phyloP scores from a whole-genome alignment of 23 red algal genomes.

The Gracilariopsis chorda region DNA sequence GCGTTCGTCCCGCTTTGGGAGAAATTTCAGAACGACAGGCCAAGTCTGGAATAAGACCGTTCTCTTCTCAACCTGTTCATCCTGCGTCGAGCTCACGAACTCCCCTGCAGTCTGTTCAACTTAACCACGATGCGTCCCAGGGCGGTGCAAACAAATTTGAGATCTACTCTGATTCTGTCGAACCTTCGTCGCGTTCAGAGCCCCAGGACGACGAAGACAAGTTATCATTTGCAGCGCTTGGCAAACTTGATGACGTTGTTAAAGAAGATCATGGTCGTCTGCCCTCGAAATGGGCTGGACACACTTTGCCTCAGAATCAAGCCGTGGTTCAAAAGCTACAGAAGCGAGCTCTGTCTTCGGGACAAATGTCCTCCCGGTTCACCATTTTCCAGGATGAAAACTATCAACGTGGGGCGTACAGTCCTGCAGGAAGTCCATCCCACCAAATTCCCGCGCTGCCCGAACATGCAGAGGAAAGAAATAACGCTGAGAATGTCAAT shows the following conservation, averaged over 20 bases:
- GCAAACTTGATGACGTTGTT: slow-evolving; percentile 2
- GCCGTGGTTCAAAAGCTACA: neutral
- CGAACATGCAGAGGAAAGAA: neutral
- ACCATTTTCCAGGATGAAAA: slow-evolving; percentile 4
- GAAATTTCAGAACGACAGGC: slow-evolving; percentile 26
- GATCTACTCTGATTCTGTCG: slow-evolving; percentile 1
- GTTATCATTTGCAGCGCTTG: neutral
- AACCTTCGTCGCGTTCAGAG: neutral
- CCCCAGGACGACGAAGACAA: neutral
- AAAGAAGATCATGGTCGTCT: slow-evolving; percentile 55
- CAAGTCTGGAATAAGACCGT: slow-evolving; percentile 15
- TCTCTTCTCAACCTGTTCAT: neutral
- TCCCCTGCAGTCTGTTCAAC: neutral
- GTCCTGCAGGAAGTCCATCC: neutral
- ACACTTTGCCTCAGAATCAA: slow-evolving; percentile 38
- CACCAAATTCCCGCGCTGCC: neutral
- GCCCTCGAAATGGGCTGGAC: slow-evolving; percentile 56
- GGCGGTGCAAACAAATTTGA: slow-evolving; percentile 3
- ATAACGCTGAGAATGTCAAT: neutral
- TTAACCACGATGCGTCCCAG: neutral
- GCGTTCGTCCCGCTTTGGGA: neutral
- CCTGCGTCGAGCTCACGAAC: neutral
- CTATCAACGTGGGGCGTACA: neutral
- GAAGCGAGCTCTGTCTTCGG: neutral
- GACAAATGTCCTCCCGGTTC: neutral